Base-by-base conservation (phyloP, 2,329 filamentous ascomycete genomes). In the Trichophyton benhamiae region DNA sequence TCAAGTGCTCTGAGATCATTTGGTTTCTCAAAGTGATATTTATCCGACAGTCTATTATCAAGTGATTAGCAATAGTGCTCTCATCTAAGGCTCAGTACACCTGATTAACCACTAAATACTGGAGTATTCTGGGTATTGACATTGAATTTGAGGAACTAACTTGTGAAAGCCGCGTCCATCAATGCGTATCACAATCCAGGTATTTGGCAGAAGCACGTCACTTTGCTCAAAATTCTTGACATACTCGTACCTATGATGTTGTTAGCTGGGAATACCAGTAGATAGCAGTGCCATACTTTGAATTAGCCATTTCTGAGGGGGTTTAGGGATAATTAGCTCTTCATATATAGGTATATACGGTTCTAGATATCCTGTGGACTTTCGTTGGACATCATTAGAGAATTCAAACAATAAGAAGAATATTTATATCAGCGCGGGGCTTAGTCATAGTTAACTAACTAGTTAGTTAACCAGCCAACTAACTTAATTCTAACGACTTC, bases 141-240 rank as follows among this genome's bases (percentile, higher is more conserved):
- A 30, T 30, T 30, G 27, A 30, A 30, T 30, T 30, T 30, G 27
- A 59, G 61, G 48, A 25, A 46, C 61, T 60, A 30, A 95, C 90
- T 95, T 96, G 69, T 91, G 94, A 75, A 99, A 99, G 17, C 91
- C 91, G 65, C 92, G 83, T 25, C 94, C 94, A 75, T 99, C 94
- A 69, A 99, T 86, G 63, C 94, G 86, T 61, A 99, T 86, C 20
- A 97, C 90, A 61, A 97, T 87, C 91, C 91, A 99, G 27, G 92
- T 97, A 71, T 95, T 95, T 60, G 87, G 89, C 22, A 97, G 81
- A 46, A 99, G 78, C 55, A 76, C 76, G 71, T 96, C 91, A 5
- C 85, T 78, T 70, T 88, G 88, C 79, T 99, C 94, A 70, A 97
- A 97, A 57, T 79, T 76, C 72, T 89, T 89, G 65, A 97, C 92